These are phyloP conservation scores for Hemisphaericaspora subhashii DNA, from an alignment of 1,139 yeast species.

Conservation along the genomic window DNA sequence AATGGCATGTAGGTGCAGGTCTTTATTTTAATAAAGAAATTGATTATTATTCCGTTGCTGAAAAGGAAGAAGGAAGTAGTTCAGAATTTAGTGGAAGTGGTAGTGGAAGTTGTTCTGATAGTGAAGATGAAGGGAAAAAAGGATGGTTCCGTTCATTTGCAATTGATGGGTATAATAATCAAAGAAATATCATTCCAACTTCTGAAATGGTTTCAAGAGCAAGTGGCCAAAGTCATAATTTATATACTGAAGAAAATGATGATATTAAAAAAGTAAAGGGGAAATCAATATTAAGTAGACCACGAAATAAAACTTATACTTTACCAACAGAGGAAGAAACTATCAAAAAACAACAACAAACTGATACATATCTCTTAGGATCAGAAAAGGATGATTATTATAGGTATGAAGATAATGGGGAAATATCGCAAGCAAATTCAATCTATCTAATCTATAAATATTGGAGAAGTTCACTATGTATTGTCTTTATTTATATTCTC, in stretches of 20 bases:
- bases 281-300: not conserved
- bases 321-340: not conserved
- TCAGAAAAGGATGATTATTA: not conserved
- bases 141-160: conserved; percentile 15
- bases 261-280: not conserved
- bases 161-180: not conserved
- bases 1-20: conserved; percentile 17
- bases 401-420: not conserved
- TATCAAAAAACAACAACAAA: not conserved
- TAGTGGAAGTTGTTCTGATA: conserved; percentile 9
- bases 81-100: conserved; percentile 7
- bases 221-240: conserved; percentile 11
- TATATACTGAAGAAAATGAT: conserved; percentile 8
- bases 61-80: conserved; percentile 5
- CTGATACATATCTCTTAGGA: not conserved
- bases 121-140: conserved; percentile 15
- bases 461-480: not conserved
- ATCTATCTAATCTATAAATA: conserved; percentile 1
- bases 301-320: not conserved
- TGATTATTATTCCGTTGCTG: conserved; percentile 4
- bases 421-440: not conserved
- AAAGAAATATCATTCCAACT: conserved; percentile 6
- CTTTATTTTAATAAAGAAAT: conserved; percentile 16
- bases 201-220: conserved; percentile 12
- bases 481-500: conserved; percentile 1